Conservation (phyloP, 495 filamentous ascomycete genomes). For the Hyphodiscus hymeniophilus region DNA sequence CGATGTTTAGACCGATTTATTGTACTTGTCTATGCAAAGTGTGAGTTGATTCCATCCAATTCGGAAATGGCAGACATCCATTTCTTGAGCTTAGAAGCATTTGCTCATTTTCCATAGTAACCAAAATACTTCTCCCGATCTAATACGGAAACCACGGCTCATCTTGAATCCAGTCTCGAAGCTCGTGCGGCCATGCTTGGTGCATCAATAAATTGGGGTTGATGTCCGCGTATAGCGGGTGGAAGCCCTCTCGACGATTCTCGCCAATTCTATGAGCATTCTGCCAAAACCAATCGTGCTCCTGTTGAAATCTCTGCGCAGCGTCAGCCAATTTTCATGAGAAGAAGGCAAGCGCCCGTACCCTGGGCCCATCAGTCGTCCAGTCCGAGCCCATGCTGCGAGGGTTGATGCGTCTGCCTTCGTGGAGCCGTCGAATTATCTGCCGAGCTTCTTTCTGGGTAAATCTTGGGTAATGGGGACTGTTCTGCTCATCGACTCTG, state of each 20-base stretch:
- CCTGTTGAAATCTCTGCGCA: slow-evolving; percentile 12
- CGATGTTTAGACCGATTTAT: too few species aligned
- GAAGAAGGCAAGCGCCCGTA: background rate
- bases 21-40: too few species aligned
- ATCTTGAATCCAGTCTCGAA: slow-evolving; percentile 1
- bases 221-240: background rate
- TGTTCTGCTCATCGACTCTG: background rate
- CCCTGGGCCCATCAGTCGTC: slow-evolving; percentile 12
- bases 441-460: slow-evolving; percentile 1
- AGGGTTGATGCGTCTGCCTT: background rate
- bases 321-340: background rate
- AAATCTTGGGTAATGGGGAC: slow-evolving; percentile 8
- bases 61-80: too few species aligned
- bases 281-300: slow-evolving; percentile 19
- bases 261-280: slow-evolving; percentile 15
- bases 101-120: too few species aligned
- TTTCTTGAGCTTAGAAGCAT: too few species aligned
- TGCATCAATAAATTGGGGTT: slow-evolving; percentile 9
- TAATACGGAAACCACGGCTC: background rate
- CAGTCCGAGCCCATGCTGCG: slow-evolving; percentile 14
- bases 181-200: background rate
- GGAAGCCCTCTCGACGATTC: slow-evolving; percentile 2
- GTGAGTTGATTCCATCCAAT: background rate
- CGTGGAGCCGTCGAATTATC: background rate
- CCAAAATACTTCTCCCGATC: too few species aligned